Percentiles rank a stretch among this genome's conserved stretches.
Evolutionary conservation across 1,284 basidiomycete genomes (phyloP).

Genomic region (Tilletia horrida): DNA sequence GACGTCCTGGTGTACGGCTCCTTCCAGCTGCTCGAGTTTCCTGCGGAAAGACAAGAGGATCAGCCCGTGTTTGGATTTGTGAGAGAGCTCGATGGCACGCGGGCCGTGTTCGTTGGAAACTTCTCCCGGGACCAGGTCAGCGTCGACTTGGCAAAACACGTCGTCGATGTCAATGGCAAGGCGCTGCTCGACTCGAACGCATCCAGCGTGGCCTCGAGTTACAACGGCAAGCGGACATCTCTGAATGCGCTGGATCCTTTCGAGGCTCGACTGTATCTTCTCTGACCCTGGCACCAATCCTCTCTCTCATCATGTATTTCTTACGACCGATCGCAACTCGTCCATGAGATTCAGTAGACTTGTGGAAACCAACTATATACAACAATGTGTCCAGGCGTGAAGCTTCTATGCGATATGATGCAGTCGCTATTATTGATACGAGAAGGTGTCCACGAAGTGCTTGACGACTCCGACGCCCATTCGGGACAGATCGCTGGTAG

Average conservation of each 20-base stretch:
- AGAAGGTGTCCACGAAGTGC: constrained; percentile 13
- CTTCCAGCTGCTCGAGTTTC: constrained; percentile 60
- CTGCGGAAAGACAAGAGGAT: background rate
- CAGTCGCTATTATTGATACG: background rate
- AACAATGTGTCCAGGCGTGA: too few relatives aligned
- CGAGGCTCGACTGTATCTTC: constrained; percentile 9
- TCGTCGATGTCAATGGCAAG: background rate
- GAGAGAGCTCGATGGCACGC: background rate
- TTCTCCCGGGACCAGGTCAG: background rate
- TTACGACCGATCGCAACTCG: too few relatives aligned
- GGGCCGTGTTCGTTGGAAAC: constrained; percentile 5
- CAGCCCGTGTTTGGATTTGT: constrained; percentile 9
- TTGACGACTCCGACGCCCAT: background rate
- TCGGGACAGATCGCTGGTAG: background rate
- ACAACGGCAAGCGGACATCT: background rate
- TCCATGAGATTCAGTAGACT: too few relatives aligned
- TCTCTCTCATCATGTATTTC: too few relatives aligned
- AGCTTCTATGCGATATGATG: background rate
- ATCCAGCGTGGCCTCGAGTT: background rate
- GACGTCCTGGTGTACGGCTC: constrained; percentile 64
- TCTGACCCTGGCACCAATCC: background rate
- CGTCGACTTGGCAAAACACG: background rate
- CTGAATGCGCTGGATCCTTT: background rate
- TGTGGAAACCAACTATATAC: too few relatives aligned
- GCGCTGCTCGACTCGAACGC: background rate